Conservation (phyloP, 108 stramenopile genomes). For the Hondaea fermentalgiana region DNA sequence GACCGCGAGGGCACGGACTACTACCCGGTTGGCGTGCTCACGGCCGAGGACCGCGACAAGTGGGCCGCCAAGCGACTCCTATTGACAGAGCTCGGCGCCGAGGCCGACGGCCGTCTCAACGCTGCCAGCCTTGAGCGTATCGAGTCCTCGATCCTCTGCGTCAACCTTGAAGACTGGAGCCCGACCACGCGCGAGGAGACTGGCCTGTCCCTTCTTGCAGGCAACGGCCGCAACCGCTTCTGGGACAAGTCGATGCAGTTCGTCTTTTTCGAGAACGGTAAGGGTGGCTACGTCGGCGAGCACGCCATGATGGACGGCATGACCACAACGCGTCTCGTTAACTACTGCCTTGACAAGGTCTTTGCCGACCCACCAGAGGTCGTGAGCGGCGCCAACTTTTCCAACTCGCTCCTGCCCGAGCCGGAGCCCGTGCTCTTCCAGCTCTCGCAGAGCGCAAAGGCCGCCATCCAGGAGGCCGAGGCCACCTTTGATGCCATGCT, state of each 20-base stretch:
- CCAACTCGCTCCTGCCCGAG: neutral
- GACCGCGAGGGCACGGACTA: constrained; percentile 11
- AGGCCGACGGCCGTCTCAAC: constrained; percentile 11
- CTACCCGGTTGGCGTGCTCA: constrained; percentile 29
- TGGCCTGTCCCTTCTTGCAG: constrained; percentile 29
- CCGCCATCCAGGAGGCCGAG: neutral
- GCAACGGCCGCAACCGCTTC: constrained; percentile 36
- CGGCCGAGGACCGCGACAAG: constrained; percentile 30
- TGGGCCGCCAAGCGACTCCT: constrained; percentile 34
- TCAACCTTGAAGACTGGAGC: constrained; percentile 26
- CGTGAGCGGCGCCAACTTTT: neutral
- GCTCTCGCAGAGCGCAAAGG: neutral
- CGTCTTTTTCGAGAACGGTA: constrained; percentile 35
- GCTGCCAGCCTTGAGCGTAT: constrained; percentile 29
- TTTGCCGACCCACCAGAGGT: neutral
- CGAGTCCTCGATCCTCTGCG: constrained; percentile 25
- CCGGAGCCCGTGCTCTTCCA: neutral
- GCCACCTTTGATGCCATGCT: neutral
- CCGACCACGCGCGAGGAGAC: constrained; percentile 28
- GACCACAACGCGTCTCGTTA: neutral
- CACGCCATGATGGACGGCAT: constrained; percentile 39
- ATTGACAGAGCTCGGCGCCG: constrained; percentile 23
- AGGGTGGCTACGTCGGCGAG: constrained; percentile 33
- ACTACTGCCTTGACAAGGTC: neutral
- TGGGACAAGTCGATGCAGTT: constrained; percentile 40